Evolutionary conservation across 2,329 filamentous ascomycete species (phyloP).

Genomic region (Didymella sp.): DNA sequence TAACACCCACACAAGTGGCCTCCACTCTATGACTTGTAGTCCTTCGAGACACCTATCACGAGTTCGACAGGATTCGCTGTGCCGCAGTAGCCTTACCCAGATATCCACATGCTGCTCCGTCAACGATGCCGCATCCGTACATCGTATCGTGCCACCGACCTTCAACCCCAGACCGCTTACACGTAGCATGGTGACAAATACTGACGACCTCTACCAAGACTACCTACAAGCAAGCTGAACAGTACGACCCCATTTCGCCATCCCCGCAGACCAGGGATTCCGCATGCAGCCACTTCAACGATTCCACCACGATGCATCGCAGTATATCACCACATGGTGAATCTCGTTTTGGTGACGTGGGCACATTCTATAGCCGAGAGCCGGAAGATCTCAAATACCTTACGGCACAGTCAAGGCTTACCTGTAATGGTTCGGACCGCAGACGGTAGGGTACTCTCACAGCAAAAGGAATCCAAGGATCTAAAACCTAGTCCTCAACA

Average conservation of each 20-base stretch:
- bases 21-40: background rate
- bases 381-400: background rate
- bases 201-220: background rate
- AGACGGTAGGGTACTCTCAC: background rate
- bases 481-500: background rate
- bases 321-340: background rate
- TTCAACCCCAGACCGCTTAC: constrained; percentile 2
- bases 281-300: background rate
- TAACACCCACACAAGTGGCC: background rate
- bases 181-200: constrained; percentile 12
- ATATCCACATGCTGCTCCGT: background rate
- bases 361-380: background rate
- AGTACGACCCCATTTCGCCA: background rate
- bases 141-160: background rate
- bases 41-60: constrained; percentile 1
- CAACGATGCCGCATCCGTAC: background rate
- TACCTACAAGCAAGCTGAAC: background rate
- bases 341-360: background rate
- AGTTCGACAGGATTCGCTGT: background rate
- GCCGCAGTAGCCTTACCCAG: background rate
- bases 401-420: background rate
- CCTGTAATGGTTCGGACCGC: background rate
- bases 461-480: background rate
- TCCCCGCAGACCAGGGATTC: background rate
- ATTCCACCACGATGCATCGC: background rate